Base-by-base conservation (phyloP, 768 basidiomycete species). In the Strobilomyces echinocephalus region DNA sequence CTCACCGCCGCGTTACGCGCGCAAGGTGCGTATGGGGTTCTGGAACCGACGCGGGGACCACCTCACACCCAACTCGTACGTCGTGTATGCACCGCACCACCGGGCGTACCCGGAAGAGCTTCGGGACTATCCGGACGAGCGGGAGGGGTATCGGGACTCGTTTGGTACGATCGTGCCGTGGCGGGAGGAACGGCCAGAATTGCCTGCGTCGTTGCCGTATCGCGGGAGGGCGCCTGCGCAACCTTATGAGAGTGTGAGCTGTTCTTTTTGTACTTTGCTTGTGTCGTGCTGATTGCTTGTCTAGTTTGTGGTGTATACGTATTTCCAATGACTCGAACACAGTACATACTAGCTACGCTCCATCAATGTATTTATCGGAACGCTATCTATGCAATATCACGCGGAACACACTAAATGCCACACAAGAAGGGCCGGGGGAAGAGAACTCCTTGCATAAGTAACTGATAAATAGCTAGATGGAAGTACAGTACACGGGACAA, bases 11-110 rank as follows among this genome's bases (percentile, higher is more conserved):
- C 52, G 52, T 20, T 65, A 69, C 50, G 49, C 69, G 31, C 62
- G 55, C 55, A 71, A 74, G 53, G 49, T 73, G 9, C 83, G 86
- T 18, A 69, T 69, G 33, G 88, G 87, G 1, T 81, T 73, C 59
- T 90, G 88, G 88, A 90, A 90, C 58, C 63, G 77, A n/a, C 80
- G 87, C 2, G 88, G 88, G 0, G 88, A 90, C 63, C 80, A 87
- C 59, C 75, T 86, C 46, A 85, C 83, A 20, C 49, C 65, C 20
- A 68, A 73, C 18, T 75, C 76, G 44, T 83, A 72, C 59, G 73
- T 88, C 57, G 86, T 90, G 30, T 88, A 83, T 52, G 86, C 84
- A 8, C 88, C 88, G 1, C 68, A 65, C 0, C 67, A 74, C 8
- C 65, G 68, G 43, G 75, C 77, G n/a, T 83, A 82, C 59, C 88